Base-by-base conservation (phyloP, 768 basidiomycete species). In the Pisolithus microcarpus region DNA sequence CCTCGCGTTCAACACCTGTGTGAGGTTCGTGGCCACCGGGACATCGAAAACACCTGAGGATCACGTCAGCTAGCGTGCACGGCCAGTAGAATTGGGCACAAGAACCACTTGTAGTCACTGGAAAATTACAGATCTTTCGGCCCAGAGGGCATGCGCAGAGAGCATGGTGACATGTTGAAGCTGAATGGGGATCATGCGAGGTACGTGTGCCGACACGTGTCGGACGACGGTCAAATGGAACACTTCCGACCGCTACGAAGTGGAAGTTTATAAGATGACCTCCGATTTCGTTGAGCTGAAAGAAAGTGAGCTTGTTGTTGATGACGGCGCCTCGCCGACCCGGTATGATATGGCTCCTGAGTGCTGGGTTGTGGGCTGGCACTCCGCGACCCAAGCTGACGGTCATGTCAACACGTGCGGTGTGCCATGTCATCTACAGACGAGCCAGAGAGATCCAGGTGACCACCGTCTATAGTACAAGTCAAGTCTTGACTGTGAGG, bases 51-150 rank as follows among this genome's bases (percentile, higher is more conserved):
- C 43, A 51, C 56, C 56, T 55, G 48, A 48, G 21, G 44, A 58
- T 65, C 63, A 61, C 59, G 64, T 65, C 55, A 65, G 55, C 47
- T 24, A 9, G 26, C 18, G 38, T 1, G 56, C 63, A 55, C 53
- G 59, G 34, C 44, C 9, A 38, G 49, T 49, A 52, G 57, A 43
- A 63, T 63, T 52, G 55, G 59, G 57, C 54, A 48, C 65, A 63
- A 43, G 53, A 45, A 58, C 38, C 52, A 43, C 55, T 24, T 24
- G 21, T 44, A 58, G 44, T 28, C 34, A 45, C 46, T 52, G 52
- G 49, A 46, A 47, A 47, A 50, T 52, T 40, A 55, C 28, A 49
- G 48, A 53, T 49, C 48, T 49, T 55, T 43, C 19, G 48, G 40
- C 49, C 48, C 63, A 62, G 36, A 54, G 55, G 34, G 61, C 63